Percentiles rank a stretch among this genome's conserved stretches.
Conservation (phyloP, 768 basidiomycete species). For the Psilocybe azurescens region DNA sequence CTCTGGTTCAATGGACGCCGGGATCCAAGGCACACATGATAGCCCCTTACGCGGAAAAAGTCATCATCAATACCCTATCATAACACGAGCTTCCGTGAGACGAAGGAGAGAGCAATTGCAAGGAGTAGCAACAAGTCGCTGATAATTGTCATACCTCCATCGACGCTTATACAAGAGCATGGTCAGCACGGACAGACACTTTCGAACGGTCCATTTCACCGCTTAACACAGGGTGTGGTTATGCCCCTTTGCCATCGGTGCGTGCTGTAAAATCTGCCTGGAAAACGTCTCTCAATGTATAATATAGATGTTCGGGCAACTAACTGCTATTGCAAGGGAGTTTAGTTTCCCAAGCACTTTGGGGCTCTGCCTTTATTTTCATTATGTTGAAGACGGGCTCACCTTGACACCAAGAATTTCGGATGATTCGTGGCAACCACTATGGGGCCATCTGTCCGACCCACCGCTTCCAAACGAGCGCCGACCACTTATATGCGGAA, state of each 20-base stretch:
- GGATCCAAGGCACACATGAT: slow-evolving; percentile 27
- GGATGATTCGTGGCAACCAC: slow-evolving; percentile 76
- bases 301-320: slow-evolving; percentile 73
- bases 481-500: slow-evolving; percentile 70
- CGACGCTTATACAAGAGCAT: slow-evolving; percentile 60
- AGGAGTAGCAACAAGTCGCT: slow-evolving; percentile 54
- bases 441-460: slow-evolving; percentile 71
- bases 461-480: slow-evolving; percentile 35
- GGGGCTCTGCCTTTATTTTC: slow-evolving; percentile 83
- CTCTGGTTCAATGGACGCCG: slow-evolving; percentile 22
- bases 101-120: slow-evolving; percentile 43
- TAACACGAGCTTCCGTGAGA: slow-evolving; percentile 48
- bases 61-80: slow-evolving; percentile 62
- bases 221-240: slow-evolving; percentile 70
- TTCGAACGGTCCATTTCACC: slow-evolving; percentile 60
- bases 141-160: slow-evolving; percentile 70
- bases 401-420: slow-evolving; percentile 73
- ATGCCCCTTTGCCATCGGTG: slow-evolving; percentile 83
- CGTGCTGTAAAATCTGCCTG: slow-evolving; percentile 15
- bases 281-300: not conserved
- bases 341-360: slow-evolving; percentile 80
- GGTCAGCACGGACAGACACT: slow-evolving; percentile 63
- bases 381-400: slow-evolving; percentile 59
- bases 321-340: slow-evolving; percentile 80
- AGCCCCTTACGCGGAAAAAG: slow-evolving; percentile 42